These are phyloP conservation scores for Cardamine chenopodiifolia DNA, from an alignment of 345 rosid genomes.

Conservation along the genomic window DNA sequence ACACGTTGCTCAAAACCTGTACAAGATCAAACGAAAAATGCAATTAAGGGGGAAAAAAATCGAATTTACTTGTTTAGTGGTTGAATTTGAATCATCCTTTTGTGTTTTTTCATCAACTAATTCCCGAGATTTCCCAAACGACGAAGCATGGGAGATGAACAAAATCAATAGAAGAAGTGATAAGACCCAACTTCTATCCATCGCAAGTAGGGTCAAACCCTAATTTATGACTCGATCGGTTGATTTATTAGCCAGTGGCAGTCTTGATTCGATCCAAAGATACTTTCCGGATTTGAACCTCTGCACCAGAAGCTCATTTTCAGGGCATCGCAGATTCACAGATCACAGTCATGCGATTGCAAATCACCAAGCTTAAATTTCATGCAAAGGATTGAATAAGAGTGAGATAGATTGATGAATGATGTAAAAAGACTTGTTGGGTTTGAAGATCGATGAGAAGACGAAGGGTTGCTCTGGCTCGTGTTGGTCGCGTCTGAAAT, in stretches of 20 bases:
- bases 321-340: conserved; percentile 34
- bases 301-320: conserved; percentile 31
- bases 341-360: conserved; percentile 38
- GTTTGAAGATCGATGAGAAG: conserved; percentile 19
- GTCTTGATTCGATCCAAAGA: conserved; percentile 27
- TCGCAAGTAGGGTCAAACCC: conserved; percentile 32
- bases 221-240: conserved; percentile 24
- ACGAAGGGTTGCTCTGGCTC: conserved; percentile 28
- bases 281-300: conserved; percentile 7
- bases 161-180: conserved; percentile 51
- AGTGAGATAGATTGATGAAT: conserved; percentile 3
- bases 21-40: background rate
- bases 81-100: conserved; percentile 21
- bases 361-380: conserved; percentile 23
- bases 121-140: conserved; percentile 35
- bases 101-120: conserved; percentile 45
- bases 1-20: conserved; percentile 22
- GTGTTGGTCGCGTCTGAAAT: conserved; percentile 19
- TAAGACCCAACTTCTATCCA: conserved; percentile 46
- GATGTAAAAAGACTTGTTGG: background rate
- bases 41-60: background rate
- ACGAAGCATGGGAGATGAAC: conserved; percentile 49
- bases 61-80: conserved; percentile 46
- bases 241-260: background rate
- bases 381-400: background rate